Evolutionary conservation across 345 rosid species (phyloP).

Genomic region (Abelmoschus esculentus): DNA sequence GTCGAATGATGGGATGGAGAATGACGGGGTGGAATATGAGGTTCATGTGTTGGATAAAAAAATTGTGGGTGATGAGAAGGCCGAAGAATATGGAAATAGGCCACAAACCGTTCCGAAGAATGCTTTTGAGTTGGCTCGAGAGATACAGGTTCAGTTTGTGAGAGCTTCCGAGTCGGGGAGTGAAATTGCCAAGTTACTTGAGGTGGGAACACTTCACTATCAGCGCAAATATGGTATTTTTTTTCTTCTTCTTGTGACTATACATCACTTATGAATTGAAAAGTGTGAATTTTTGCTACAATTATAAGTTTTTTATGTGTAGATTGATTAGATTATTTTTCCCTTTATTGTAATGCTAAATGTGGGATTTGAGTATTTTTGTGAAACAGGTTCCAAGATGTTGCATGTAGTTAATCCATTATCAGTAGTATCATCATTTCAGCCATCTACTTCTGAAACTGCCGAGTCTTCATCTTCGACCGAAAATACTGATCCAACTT

Average conservation of each 20-base stretch:
- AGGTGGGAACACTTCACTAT: not conserved
- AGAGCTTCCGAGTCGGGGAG: not conserved
- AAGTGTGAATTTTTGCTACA: not conserved
- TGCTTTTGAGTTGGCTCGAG: not conserved
- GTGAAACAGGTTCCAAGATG: not conserved
- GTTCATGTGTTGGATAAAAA: not conserved
- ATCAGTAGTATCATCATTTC: not conserved
- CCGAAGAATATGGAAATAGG: not conserved
- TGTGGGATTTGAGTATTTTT: not conserved
- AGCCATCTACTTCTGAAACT: not conserved
- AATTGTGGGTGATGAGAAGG: not conserved
- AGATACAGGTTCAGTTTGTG: not conserved
- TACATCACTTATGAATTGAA: not conserved
- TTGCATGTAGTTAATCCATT: not conserved
- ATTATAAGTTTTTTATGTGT: too few species aligned
- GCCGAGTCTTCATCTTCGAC: not conserved
- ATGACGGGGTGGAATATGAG: not conserved
- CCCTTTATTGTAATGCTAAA: not conserved
- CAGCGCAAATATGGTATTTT: not conserved
- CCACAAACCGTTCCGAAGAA: not conserved
- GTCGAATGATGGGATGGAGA: not conserved
- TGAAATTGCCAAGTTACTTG: not conserved
- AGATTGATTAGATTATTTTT: too few species aligned
- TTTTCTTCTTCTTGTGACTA: not conserved
- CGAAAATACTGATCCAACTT: not conserved